phyloP scores from a whole-genome alignment of 2,329 filamentous ascomycete genomes.

The Monilinia aucupariae region DNA sequence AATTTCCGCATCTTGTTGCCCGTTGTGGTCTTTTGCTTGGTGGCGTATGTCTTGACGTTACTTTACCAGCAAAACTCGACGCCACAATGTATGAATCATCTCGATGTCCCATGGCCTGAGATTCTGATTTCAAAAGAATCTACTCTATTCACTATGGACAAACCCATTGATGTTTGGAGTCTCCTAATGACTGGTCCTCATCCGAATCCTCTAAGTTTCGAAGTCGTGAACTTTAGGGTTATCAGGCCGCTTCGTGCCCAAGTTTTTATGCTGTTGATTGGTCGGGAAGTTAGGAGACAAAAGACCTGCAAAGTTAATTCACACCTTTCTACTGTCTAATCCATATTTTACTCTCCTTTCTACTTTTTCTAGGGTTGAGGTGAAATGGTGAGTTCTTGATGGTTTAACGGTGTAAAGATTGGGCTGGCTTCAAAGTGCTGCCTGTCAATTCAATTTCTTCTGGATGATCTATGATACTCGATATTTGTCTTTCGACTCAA shows the following conservation, averaged over 20 bases:
- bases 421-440: background rate
- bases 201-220: background rate
- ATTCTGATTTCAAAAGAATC: background rate
- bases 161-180: background rate
- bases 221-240: background rate
- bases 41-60: conserved; percentile 7
- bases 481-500: no score
- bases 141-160: no score
- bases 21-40: background rate
- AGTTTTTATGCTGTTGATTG: background rate
- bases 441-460: background rate
- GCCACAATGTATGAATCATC: conserved; percentile 9
- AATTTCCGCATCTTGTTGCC: background rate
- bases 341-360: background rate
- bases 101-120: background rate
- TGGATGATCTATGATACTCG: background rate
- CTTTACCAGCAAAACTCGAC: background rate
- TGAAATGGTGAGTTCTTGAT: background rate
- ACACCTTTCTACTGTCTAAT: background rate
- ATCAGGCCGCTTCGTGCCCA: background rate
- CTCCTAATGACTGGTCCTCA: background rate
- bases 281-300: background rate
- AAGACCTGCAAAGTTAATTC: background rate
- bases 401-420: no score
- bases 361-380: background rate